Conservation (phyloP, 2,329 filamentous ascomycete species). For the Ceratocystis lukuohia region DNA sequence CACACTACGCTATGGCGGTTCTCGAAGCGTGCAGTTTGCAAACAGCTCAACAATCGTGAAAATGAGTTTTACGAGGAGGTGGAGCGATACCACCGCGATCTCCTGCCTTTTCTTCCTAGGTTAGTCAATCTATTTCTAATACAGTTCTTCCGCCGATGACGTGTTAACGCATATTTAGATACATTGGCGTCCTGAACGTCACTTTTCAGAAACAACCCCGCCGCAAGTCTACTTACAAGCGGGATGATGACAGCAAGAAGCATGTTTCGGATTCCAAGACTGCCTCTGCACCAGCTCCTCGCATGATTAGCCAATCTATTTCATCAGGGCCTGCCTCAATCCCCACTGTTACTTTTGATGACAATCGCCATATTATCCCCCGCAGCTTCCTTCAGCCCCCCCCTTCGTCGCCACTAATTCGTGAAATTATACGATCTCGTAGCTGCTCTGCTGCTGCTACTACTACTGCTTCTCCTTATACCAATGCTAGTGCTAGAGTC, state of each 20-base stretch:
- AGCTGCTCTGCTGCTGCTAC: constrained; percentile 17
- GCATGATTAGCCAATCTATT: constrained; percentile 61
- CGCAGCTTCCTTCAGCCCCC: constrained; percentile 59
- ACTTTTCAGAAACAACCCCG: constrained; percentile 79
- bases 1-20: constrained; percentile 96
- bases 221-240: constrained; percentile 43
- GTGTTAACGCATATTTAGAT: constrained; percentile 39
- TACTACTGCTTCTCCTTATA: neutral
- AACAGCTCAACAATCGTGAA: constrained; percentile 93
- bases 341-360: constrained; percentile 83
- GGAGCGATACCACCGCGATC: constrained; percentile 76
- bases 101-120: constrained; percentile 84
- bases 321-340: constrained; percentile 46
- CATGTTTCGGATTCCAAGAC: neutral
- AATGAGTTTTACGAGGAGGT: constrained; percentile 98
- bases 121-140: constrained; percentile 28
- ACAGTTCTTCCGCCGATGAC: neutral
- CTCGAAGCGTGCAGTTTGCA: constrained; percentile 88
- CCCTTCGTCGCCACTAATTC: constrained; percentile 16
- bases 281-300: constrained; percentile 7
- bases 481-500: neutral
- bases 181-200: constrained; percentile 93
- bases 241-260: constrained; percentile 31
- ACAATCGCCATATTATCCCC: constrained; percentile 87
- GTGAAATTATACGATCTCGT: constrained; percentile 17